These are phyloP conservation scores for Pythium rhizo-oryzae DNA, from an alignment of 352 stramenopile genomes.

Conservation along the genomic window DNA sequence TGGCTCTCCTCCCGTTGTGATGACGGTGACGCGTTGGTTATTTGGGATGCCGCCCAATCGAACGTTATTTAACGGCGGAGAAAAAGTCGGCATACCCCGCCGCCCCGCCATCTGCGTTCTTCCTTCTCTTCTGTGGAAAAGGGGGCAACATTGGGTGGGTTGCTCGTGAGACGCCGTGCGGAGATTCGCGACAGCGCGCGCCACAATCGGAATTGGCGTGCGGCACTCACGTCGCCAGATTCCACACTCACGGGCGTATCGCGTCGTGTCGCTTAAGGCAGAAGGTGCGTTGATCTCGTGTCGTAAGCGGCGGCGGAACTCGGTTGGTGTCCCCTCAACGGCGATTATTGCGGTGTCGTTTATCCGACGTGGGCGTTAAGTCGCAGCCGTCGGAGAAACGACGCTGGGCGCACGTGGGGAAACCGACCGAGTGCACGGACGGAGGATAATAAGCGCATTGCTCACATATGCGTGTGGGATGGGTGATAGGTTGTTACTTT, in stretches of 20 bases:
- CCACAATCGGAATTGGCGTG: not conserved
- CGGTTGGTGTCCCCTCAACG: too few species aligned
- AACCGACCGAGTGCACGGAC: too few species aligned
- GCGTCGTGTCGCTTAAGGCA: not conserved
- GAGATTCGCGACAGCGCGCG: not conserved
- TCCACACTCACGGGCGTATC: not conserved
- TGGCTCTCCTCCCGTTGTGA: not conserved
- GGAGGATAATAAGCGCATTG: too few species aligned
- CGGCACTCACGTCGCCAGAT: not conserved
- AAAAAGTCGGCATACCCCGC: slow-evolving; percentile 1
- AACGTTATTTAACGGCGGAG: slow-evolving; percentile 24
- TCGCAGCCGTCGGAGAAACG: too few species aligned
- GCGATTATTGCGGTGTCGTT: too few species aligned
- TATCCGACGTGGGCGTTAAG: too few species aligned
- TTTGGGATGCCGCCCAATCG: slow-evolving; percentile 4
- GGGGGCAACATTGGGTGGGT: too few species aligned
- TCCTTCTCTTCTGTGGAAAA: slow-evolving; percentile 13
- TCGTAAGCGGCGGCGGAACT: too few species aligned
- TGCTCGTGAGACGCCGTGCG: too few species aligned
- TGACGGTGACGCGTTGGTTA: slow-evolving; percentile 24
- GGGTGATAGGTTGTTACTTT: not conserved
- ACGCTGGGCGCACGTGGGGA: too few species aligned
- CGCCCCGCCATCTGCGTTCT: not conserved
- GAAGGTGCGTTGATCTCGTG: not conserved
- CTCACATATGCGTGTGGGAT: not conserved